A percentile compares a stretch with the other conserved stretches of the same genome.
Conservation (phyloP, 176 grass and related monocot genomes). For the Musa beccarii region DNA sequence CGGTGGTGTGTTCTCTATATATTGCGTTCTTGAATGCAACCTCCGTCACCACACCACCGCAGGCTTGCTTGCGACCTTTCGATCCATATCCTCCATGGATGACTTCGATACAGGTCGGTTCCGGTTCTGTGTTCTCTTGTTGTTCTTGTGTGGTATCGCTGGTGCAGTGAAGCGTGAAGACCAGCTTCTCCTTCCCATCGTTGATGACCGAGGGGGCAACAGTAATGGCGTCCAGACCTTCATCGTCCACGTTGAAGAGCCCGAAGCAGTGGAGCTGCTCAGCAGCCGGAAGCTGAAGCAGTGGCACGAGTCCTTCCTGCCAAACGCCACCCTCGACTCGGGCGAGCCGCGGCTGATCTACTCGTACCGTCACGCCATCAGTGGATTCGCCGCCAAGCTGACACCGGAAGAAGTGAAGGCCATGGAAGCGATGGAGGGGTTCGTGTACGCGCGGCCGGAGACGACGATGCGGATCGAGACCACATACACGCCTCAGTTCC, state of each 20-base stretch:
- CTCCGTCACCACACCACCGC: too few relatives aligned
- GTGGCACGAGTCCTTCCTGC: conserved; percentile 76
- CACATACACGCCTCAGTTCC: conserved; percentile 68
- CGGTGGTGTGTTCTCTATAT: too few relatives aligned
- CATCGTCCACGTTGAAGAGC: conserved; percentile 48
- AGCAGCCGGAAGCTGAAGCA: conserved; percentile 7
- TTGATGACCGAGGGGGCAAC: background rate
- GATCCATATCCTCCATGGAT: too few relatives aligned
- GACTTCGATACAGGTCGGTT: too few relatives aligned
- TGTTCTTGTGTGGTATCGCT: too few relatives aligned
- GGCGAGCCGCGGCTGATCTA: background rate
- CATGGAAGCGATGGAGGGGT: conserved; percentile 37
- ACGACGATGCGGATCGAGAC: conserved; percentile 51
- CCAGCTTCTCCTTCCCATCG: too few relatives aligned
- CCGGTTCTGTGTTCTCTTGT: too few relatives aligned
- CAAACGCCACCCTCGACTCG: conserved; percentile 14
- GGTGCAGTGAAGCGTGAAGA: too few relatives aligned
- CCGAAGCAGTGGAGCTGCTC: background rate
- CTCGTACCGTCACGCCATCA: too few relatives aligned
- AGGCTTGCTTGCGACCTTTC: too few relatives aligned
- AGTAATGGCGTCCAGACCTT: conserved; percentile 29
- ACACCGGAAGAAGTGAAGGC: conserved; percentile 45
- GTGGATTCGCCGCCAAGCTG: conserved; percentile 72
- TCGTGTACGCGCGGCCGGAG: conserved; percentile 49
- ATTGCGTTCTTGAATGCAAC: too few relatives aligned